Percentiles rank a stretch among this genome's conserved stretches.
These are phyloP conservation scores for Pseudogymnoascus sp. DNA, from an alignment of 2,329 filamentous ascomycete genomes.

Conservation along the genomic window DNA sequence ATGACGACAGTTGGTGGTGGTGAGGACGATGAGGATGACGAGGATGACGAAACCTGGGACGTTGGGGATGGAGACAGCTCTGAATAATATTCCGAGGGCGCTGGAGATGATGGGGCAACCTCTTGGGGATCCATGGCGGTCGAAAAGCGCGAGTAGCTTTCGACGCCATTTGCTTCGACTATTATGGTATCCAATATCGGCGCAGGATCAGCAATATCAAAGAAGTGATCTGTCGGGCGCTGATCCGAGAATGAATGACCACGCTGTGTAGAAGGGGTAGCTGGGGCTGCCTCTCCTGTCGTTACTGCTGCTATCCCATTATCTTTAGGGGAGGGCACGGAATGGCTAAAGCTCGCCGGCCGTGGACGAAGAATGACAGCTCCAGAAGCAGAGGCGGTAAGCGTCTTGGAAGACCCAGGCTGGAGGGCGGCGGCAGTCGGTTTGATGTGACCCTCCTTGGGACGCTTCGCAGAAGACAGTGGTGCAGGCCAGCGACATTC, in stretches of 20 bases:
- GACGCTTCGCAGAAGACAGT: not conserved
- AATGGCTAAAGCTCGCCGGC: not conserved
- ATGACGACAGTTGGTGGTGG: not conserved
- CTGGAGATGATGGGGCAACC: not conserved
- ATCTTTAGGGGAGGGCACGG: not conserved
- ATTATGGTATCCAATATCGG: not conserved
- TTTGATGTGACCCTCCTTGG: not conserved
- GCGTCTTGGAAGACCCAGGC: not conserved
- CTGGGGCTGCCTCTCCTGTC: not conserved
- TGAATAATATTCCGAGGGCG: not conserved
- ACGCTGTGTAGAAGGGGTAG: not conserved
- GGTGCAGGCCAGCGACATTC: not conserved
- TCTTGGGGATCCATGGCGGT: not conserved
- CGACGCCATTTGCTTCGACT: not conserved
- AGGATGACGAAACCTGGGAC: not conserved
- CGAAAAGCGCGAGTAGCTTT: not conserved
- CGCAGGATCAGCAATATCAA: not conserved
- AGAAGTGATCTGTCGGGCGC: not conserved
- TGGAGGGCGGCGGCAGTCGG: not conserved
- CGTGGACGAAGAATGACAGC: not conserved
- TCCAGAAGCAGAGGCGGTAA: not conserved
- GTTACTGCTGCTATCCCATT: not conserved
- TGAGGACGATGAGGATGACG: not conserved
- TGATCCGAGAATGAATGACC: not conserved
- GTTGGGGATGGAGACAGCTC: not conserved